Evolutionary conservation across 1,284 basidiomycete species (phyloP).

Genomic region (Trichosporon sp.): DNA sequence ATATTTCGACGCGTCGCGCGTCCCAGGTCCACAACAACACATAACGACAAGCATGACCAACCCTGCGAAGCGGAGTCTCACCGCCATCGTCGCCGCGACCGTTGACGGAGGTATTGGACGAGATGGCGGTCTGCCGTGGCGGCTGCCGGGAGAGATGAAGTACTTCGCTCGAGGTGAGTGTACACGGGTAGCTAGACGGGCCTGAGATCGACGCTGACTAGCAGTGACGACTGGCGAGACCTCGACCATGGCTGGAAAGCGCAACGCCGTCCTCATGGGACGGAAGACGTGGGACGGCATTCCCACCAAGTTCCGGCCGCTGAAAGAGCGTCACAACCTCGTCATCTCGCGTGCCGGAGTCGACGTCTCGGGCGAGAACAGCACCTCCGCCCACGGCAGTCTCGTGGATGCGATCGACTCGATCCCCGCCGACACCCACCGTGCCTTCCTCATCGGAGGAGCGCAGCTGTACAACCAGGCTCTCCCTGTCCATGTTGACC

Average conservation of each 20-base stretch:
- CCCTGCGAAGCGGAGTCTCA: constrained; percentile 58
- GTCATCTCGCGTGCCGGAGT: constrained; percentile 72
- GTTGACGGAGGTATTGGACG: constrained; percentile 84
- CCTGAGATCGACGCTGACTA: neutral
- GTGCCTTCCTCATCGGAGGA: constrained; percentile 84
- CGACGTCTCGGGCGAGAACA: constrained; percentile 62
- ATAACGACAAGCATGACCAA: constrained; percentile 10
- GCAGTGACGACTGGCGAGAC: constrained; percentile 52
- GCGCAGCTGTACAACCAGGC: constrained; percentile 77
- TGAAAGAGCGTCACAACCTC: constrained; percentile 75
- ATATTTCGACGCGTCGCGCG: constrained; percentile 19
- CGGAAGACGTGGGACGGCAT: constrained; percentile 98
- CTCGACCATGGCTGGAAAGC: constrained; percentile 39
- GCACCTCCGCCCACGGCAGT: constrained; percentile 43
- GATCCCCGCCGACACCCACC: constrained; percentile 35
- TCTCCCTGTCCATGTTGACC: constrained; percentile 67
- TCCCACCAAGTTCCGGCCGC: constrained; percentile 81
- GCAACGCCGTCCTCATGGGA: constrained; percentile 92
- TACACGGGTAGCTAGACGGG: neutral
- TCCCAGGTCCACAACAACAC: neutral
- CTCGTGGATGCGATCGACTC: constrained; percentile 45
- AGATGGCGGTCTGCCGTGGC: constrained; percentile 79
- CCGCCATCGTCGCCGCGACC: constrained; percentile 92
- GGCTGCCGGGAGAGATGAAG: constrained; percentile 83
- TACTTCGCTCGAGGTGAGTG: constrained; percentile 75